phyloP scores from a whole-genome alignment of 2,329 filamentous ascomycete genomes.

The Trichoderma guizhouense region DNA sequence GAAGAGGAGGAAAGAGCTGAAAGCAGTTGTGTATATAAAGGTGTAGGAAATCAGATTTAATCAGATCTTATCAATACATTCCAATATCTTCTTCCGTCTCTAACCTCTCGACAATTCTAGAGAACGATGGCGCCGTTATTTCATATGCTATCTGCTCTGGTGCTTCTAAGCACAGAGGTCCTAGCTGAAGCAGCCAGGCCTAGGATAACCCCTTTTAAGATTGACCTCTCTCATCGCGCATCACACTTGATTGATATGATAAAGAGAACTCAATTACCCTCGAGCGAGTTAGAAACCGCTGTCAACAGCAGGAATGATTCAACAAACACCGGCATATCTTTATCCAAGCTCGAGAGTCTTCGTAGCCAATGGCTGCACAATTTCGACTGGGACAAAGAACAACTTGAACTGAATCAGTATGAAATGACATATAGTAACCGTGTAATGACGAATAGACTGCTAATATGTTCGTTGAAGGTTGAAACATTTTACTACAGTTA shows the following conservation, averaged over 20 bases:
- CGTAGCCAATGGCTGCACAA: neutral
- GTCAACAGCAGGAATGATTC: neutral
- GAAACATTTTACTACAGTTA: neutral
- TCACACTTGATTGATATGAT: neutral
- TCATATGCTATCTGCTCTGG: neutral
- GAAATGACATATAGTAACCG: neutral
- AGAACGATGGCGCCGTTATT: neutral
- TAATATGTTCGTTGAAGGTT: neutral
- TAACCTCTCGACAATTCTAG: neutral
- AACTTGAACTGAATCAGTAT: neutral
- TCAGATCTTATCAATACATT: neutral
- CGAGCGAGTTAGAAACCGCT: neutral
- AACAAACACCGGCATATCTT: neutral
- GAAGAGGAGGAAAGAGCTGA: neutral
- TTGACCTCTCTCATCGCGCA: neutral
- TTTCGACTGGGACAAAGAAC: neutral
- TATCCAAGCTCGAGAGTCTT: neutral
- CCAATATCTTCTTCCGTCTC: neutral
- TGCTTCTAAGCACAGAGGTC: neutral
- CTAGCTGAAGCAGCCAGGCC: neutral
- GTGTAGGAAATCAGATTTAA: neutral
- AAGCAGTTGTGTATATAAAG: neutral
- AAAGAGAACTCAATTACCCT: neutral
- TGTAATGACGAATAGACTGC: neutral
- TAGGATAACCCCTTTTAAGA: neutral